Evolutionary conservation across 768 basidiomycete species (phyloP).

Genomic region (Leccinum aurantiacum): DNA sequence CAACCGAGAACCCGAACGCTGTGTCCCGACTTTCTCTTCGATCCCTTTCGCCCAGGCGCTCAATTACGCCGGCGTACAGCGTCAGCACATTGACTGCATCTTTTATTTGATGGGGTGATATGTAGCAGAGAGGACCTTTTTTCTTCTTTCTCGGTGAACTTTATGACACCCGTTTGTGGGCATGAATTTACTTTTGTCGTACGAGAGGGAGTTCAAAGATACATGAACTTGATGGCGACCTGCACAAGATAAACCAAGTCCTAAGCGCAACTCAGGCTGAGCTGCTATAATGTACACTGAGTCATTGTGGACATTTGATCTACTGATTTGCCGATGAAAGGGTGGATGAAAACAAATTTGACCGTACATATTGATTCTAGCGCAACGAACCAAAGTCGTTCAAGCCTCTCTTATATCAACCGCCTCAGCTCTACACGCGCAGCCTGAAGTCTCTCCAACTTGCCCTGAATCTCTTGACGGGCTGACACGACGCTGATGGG

Average conservation of each 20-base stretch:
- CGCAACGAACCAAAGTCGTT: not conserved
- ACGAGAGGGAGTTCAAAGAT: not conserved
- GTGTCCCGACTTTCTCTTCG: not conserved
- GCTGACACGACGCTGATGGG: conserved; percentile 41
- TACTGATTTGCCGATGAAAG: not conserved
- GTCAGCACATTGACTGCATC: conserved; percentile 30
- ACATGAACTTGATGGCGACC: not conserved
- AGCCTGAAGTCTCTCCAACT: conserved; percentile 47
- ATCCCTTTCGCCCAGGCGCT: conserved; percentile 36
- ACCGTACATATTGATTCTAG: not conserved
- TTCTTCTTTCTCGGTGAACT: not conserved
- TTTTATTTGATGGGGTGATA: not conserved
- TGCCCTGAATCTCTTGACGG: conserved; percentile 51
- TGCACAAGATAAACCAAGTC: not conserved
- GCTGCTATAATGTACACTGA: not conserved
- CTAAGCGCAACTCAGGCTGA: not conserved
- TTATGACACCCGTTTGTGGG: not conserved
- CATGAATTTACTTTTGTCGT: not conserved
- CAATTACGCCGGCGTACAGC: conserved; percentile 49
- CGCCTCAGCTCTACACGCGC: conserved; percentile 42
- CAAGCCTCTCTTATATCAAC: conserved; percentile 15
- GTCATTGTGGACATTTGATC: not conserved
- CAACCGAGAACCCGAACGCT: not conserved
- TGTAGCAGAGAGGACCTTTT: not conserved
- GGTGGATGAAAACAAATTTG: not conserved